Base-by-base conservation (phyloP, 495 filamentous ascomycete species). In the Cairneyella variabilis region DNA sequence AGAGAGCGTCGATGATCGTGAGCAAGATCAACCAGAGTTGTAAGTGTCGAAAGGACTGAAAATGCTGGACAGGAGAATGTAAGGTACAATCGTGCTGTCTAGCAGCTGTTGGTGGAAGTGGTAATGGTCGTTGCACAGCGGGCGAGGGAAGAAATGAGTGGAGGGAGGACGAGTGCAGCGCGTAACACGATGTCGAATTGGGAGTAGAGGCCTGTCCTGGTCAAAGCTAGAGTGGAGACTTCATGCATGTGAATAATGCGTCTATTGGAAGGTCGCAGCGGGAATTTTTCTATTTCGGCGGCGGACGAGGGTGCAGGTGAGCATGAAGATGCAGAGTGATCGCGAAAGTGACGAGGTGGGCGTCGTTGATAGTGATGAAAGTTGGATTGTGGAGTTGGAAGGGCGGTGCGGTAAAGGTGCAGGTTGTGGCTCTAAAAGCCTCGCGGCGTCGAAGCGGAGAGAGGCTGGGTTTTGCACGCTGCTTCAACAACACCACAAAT, bases 151-250 rank as follows among this genome's bases (percentile, higher is more conserved):
- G 48, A 43, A 39, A 44, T 56, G 59, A 58, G 51, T 53, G 59
- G 54, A 32, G 38, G 48, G 38, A 23, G 23, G 44, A 51, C 48
- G 48, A 57, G 52, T 44, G 23, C 59, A 62, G 59, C 59, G 59
- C 59, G 54, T 61, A 61, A 54, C 54, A 61, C 38, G 32, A 41
- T 45, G 43, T 57, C 46, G 59, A 54, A 54, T 54, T 51, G 54
- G 45, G 46, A 28, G 56, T 26, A 28, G 43, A 42, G 37, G 22
- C 28, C 37, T 48, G 48, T 53, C 48, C 25, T 51, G 48, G 41
- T 53, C 49, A 16, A 47, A 57, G 56, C 56, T 48, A 37, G 6
- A 40, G 56, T 54, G 51, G 50, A 32, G 34, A 30, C 51, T 44
- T 59, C 47, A 59, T 59, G 56, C 56, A 42, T 17, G 43, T 21